These are phyloP conservation scores for Boletus pseudopeckii DNA, from an alignment of 768 basidiomycete species.

Conservation along the genomic window DNA sequence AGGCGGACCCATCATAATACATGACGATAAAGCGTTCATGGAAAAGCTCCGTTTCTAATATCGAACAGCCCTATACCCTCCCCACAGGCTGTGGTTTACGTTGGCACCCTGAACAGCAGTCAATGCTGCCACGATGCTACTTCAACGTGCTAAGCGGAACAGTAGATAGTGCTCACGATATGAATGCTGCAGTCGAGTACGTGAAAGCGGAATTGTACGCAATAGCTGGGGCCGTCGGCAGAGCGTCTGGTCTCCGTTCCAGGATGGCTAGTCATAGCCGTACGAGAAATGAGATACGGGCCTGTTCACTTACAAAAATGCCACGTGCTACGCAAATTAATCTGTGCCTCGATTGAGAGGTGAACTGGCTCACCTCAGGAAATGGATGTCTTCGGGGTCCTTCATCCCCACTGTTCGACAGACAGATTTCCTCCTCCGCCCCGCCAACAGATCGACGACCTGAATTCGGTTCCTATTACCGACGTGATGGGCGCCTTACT, in stretches of 20 bases:
- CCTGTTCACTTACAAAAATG: conserved; percentile 4
- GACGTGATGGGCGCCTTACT: conserved; percentile 17
- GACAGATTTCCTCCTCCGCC: conserved; percentile 3
- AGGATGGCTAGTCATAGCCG: conserved; percentile 12
- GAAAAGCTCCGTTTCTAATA: conserved; percentile 12
- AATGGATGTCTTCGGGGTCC: conserved; percentile 25
- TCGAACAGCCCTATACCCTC: conserved; percentile 23
- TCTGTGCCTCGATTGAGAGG: neutral
- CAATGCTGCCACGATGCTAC: conserved; percentile 18
- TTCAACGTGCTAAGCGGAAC: conserved; percentile 20
- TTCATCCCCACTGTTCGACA: neutral
- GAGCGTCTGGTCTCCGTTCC: conserved; percentile 21
- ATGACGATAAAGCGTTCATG: conserved; percentile 15
- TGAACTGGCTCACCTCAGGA: conserved; percentile 22
- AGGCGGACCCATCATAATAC: conserved; percentile 8
- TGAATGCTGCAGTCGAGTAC: conserved; percentile 22
- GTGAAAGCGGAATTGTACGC: conserved; percentile 25
- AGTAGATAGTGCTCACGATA: conserved; percentile 16
- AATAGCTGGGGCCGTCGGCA: conserved; percentile 21
- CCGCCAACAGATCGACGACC: conserved; percentile 18
- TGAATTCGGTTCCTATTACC: conserved; percentile 11
- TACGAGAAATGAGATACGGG: conserved; percentile 1
- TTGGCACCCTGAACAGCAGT: conserved; percentile 26
- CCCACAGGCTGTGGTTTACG: conserved; percentile 29
- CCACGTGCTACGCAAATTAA: conserved; percentile 19